Base-by-base conservation (phyloP, 345 rosid species). In the Trapa incisa region DNA sequence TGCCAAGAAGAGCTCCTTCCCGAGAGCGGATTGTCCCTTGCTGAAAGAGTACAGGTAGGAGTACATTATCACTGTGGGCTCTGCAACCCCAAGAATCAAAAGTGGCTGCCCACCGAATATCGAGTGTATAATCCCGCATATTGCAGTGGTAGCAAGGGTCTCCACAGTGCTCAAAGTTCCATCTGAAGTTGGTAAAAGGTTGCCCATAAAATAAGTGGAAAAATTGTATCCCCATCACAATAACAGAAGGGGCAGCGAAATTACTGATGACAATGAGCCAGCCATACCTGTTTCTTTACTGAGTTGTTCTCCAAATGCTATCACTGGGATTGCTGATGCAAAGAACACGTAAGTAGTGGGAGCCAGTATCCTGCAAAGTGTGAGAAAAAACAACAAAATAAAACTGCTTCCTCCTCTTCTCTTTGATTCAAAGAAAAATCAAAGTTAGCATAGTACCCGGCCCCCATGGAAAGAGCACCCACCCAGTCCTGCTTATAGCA, bases 281-380 rank as follows among this genome's bases (percentile, higher is more conserved):
- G 29, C 29, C 33, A 29, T 15, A 73, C 89, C 84, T 63, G 89
- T 85, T 72, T 87, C 93, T 70, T 79, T 70, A 67, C 81, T 81
- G 47, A 87, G 76, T 69, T 85, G 88, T 65, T 82, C 89, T 17
- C 89, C 89, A 12, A 87, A 87, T 36, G 93, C 93, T 67, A 87
- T 82, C 22, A 85, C 89, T 0, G 93, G 93, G 64, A 85, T 77
- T 7, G 89, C 86, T 56, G 93, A 87, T 57, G 93, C 89, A 67
- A 85, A 85, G 73, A 85, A 85, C 67, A 87, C 79, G 67, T 80
- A 85, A 10, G 78, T 72, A 22, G 88, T 87, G 52, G 93, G 93
- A 43, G 89, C 93, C 75, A 87, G 42, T 57, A 87, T 77, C 80
- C 93, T 86, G 76, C 50, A 22, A 29, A 68, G 64, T 53, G 15